Conservation (phyloP, 192 early-diverging fungal genomes). For the Pecoramyces ruminantium region DNA sequence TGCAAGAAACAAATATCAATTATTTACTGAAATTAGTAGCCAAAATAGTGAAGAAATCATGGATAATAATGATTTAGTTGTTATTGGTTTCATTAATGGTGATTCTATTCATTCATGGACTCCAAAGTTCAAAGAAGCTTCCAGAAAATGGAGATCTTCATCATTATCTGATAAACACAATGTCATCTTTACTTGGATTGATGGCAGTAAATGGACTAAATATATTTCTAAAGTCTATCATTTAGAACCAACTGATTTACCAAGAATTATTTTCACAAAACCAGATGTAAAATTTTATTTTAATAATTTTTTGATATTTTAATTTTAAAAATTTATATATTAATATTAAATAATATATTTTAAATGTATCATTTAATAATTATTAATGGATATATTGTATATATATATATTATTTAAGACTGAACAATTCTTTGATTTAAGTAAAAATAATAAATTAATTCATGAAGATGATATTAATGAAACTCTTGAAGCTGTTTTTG, state of each 20-base stretch:
- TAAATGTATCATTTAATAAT: no score
- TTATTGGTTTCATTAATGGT: not conserved
- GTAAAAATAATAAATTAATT: not conserved
- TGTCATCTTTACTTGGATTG: not conserved
- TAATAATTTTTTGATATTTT: no score
- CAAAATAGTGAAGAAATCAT: not conserved
- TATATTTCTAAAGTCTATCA: not conserved
- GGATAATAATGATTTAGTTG: not conserved
- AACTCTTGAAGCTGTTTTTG: not conserved
- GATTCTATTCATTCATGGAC: not conserved
- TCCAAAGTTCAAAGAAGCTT: not conserved
- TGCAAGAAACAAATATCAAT: not conserved
- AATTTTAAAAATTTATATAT: no score
- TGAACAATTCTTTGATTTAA: not conserved
- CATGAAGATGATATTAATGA: not conserved
- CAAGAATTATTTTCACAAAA: not conserved
- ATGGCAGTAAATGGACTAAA: not conserved
- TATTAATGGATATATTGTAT: no score
- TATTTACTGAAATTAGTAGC: not conserved
- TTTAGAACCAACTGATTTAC: not conserved
- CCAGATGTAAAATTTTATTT: not conserved
- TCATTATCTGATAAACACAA: not conserved
- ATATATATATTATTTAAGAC: not conserved
- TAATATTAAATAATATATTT: no score
- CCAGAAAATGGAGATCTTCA: not conserved